Percentiles rank a stretch among this genome's conserved stretches.
These are phyloP conservation scores for Trebouxia sp. DNA, from an alignment of 139 green algal genomes.

Conservation along the genomic window DNA sequence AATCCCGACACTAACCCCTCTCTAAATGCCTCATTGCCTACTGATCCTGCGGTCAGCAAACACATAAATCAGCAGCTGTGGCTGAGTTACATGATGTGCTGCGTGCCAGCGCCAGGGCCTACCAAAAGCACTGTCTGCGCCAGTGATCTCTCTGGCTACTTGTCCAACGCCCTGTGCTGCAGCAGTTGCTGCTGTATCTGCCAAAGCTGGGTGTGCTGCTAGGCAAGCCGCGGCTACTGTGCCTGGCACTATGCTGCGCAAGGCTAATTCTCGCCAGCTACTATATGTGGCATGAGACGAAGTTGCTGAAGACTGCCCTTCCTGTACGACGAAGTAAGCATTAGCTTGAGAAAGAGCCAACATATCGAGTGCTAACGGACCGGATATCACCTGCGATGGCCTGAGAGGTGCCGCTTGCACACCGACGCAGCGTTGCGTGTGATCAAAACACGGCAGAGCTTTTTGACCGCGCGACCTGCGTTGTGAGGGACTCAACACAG, in stretches of 20 bases:
- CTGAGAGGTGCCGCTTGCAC: not conserved
- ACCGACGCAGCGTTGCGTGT: too few species aligned
- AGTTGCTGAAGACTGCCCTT: too few species aligned
- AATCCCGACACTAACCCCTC: conserved; percentile 88
- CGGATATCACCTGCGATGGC: not conserved
- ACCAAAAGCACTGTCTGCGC: not conserved
- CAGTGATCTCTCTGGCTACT: not conserved
- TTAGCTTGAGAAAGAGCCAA: too few species aligned
- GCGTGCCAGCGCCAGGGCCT: not conserved
- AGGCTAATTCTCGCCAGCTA: too few species aligned
- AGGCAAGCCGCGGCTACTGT: not conserved
- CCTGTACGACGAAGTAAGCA: too few species aligned
- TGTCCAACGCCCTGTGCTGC: conserved; percentile 5
- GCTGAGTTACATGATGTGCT: not conserved
- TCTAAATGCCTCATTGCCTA: conserved; percentile 25
- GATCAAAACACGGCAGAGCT: too few species aligned
- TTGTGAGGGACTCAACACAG: not conserved
- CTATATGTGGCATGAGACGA: too few species aligned
- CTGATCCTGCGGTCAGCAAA: not conserved
- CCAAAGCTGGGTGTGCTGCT: conserved; percentile 7
- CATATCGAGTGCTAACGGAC: too few species aligned
- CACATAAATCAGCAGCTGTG: too few species aligned
- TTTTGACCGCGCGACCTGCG: too few species aligned
- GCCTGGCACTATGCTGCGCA: not conserved
- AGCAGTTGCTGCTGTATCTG: conserved; percentile 21